phyloP scores from a whole-genome alignment of 1,284 basidiomycete species.

The Pseudomicrostroma phylloplanum region DNA sequence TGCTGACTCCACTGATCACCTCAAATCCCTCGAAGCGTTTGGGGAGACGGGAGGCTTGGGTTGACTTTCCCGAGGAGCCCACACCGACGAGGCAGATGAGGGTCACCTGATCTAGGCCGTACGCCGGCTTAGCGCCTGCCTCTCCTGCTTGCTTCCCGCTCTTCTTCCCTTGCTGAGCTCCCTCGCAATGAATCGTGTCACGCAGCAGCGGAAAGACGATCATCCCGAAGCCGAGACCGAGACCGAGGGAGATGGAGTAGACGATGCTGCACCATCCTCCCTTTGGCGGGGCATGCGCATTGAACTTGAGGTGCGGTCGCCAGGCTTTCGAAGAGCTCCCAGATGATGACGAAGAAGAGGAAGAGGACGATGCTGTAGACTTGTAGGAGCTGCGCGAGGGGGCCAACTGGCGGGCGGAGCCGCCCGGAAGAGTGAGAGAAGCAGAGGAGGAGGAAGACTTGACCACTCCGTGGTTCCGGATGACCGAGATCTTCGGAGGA shows the following conservation, averaged over 20 bases:
- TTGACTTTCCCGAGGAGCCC: constrained; percentile 25
- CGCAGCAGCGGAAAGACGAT: neutral
- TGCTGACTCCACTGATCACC: constrained; percentile 17
- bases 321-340: no score
- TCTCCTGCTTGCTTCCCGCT: neutral
- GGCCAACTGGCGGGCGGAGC: no score
- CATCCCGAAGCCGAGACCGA: constrained; percentile 3
- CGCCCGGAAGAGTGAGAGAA: no score
- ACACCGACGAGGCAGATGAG: constrained; percentile 26
- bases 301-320: neutral
- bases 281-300: neutral
- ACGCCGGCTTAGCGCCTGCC: constrained; percentile 11
- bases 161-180: neutral
- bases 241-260: neutral
- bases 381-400: no score
- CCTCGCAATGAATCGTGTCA: neutral
- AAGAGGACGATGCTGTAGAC: no score
- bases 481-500: no score
- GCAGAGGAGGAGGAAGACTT: no score
- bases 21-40: constrained; percentile 21
- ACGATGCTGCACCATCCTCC: neutral
- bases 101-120: constrained; percentile 19
- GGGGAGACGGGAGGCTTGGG: constrained; percentile 27
- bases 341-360: no score
- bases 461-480: no score